These are phyloP conservation scores for Vachellia collinsii DNA, from an alignment of 306 rosid species.

Conservation along the genomic window DNA sequence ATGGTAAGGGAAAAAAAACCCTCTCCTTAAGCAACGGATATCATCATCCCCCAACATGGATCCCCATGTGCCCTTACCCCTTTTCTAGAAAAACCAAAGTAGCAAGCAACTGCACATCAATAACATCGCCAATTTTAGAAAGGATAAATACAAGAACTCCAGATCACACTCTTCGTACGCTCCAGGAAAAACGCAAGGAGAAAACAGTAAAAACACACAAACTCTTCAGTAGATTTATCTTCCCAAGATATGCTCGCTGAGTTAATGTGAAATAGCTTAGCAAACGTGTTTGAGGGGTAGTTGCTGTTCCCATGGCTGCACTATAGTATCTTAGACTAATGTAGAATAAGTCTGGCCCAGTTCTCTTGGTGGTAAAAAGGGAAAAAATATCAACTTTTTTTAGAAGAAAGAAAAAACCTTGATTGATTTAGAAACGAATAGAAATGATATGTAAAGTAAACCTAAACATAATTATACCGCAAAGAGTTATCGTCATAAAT, in stretches of 20 bases:
- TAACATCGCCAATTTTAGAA: constrained; percentile 40
- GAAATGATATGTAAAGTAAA: background rate
- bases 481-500: background rate
- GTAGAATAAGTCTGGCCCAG: background rate
- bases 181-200: constrained; percentile 26
- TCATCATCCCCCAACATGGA: constrained; percentile 48
- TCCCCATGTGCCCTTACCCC: constrained; percentile 62
- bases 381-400: constrained; percentile 39
- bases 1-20: constrained; percentile 29
- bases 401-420: constrained; percentile 39
- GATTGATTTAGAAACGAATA: constrained; percentile 35
- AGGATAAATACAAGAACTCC: constrained; percentile 44
- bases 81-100: constrained; percentile 49
- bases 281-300: background rate
- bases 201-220: constrained; percentile 31
- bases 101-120: constrained; percentile 44
- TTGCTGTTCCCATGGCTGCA: too few species aligned
- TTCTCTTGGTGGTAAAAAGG: constrained; percentile 34
- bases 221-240: background rate
- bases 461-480: constrained; percentile 24
- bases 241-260: background rate
- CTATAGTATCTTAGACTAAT: background rate
- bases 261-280: background rate
- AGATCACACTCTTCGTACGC: constrained; percentile 45
- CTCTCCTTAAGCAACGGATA: constrained; percentile 43